Evolutionary conservation across 192 early-diverging fungal species (phyloP), one percentile per base, ranked within the genome.

Genomic region (Coemansia sp.): DNA sequence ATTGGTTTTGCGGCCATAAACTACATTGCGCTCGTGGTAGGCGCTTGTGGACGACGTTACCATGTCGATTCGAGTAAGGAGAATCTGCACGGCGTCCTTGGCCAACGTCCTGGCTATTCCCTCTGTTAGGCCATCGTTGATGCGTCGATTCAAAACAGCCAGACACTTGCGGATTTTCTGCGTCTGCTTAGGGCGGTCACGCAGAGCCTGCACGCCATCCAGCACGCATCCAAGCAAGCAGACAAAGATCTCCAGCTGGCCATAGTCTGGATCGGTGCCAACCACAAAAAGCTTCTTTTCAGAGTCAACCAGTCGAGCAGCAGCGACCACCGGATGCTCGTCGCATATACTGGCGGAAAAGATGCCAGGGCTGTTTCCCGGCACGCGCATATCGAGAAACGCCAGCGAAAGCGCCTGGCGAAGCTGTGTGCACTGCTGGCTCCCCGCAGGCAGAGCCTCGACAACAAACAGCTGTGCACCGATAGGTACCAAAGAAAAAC

Each of bases 1-100:
- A n/a, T 7, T 16, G 11, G 51, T 66, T 18, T n/a, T 40, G 31
- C 48, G 12, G 28, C 31, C 34, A 48, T 69, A 69, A 17, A 60
- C 30, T 5, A 36, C 57, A 5, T 45, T 60, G 1, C 56, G 18
- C 34, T 63, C 59, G 16, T 56, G 59, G 2, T 38, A 10, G 4
- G 73, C 31, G 7, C 61, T 56, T 29, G 54, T 63, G 6, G 66
- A 68, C 18, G 69, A 17, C 1, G 61, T 67, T 0, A 67, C 74
- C 77, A 80, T 68, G 32, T 48, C 50, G 7, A 80, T 36, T 5
- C 72, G 77, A 18, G 70, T 63, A 5, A 71, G 64, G 45, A 80
- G 59, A 7, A 69, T 71, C 55, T 80, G 77, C 12, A 80, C 48
- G 1, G 77, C 69, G 38, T 80, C 77, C 56, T 80, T 80, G n/a